A percentile compares a stretch with the other conserved stretches of the same genome.
Conservation (phyloP, 306 rosid species). For the Echinosophora koreensis region DNA sequence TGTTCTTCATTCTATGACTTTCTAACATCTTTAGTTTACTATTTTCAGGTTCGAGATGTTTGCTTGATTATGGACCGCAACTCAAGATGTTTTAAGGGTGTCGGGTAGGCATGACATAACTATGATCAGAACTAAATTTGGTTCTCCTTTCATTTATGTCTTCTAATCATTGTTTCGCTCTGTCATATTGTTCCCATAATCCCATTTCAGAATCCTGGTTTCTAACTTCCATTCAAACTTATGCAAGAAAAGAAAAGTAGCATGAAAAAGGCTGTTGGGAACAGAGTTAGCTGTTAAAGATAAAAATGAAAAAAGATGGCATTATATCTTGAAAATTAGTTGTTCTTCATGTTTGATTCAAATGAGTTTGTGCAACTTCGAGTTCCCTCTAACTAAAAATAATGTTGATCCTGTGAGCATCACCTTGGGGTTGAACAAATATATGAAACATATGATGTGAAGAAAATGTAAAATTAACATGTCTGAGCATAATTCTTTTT, state of each 20-base stretch:
- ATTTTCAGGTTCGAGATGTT: conserved; percentile 91
- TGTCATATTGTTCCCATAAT: not conserved
- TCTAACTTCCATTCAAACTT: not conserved
- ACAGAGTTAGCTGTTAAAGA: not conserved
- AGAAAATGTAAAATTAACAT: not conserved
- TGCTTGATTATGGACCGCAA: conserved; percentile 97
- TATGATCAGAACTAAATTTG: conserved; percentile 30
- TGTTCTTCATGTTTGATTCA: conserved; percentile 7
- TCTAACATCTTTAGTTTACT: conserved; percentile 17
- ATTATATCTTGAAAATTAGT: conserved; percentile 1
- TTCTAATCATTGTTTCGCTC: not conserved
- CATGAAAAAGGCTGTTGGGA: conserved; percentile 1
- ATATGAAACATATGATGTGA: not conserved
- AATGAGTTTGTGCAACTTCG: conserved; percentile 17
- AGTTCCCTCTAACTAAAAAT: not conserved
- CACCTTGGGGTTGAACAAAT: conserved; percentile 1
- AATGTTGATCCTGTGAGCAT: conserved; percentile 4
- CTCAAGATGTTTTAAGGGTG: conserved; percentile 97
- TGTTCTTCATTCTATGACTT: conserved; percentile 34
- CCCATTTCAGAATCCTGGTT: not conserved
- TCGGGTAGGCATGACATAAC: conserved; percentile 73
- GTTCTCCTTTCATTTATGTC: conserved; percentile 15
- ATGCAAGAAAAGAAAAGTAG: not conserved
- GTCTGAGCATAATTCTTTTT: not conserved
- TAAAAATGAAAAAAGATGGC: conserved; percentile 6